Base-by-base conservation (phyloP, 305 asterid species). In the Rubia occidens region DNA sequence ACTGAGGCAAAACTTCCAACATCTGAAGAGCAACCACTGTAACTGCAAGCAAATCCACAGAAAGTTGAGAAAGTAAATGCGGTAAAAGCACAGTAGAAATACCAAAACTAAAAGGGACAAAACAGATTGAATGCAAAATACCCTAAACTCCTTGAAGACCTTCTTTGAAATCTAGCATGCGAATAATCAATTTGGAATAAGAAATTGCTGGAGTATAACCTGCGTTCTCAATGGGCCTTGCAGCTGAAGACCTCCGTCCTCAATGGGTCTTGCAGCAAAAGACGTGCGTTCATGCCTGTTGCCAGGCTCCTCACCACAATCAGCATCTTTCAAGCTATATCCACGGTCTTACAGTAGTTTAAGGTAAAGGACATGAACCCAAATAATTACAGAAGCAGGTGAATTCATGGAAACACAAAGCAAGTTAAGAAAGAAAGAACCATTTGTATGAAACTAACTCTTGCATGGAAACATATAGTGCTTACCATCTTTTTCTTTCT, bases 281-380 rank as follows among this genome's bases (percentile, higher is more conserved):
- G 44, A 77, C 72, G 77, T 75, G 24, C 70, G 66, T 59, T 76
- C 90, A 75, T 79, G 80, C 80, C 78, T 87, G 53, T 77, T 70
- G 63, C 75, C 71, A 49, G 76, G 84, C 80, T 81, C 89, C 77
- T 69, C 60, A 70, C 75, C 74, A 44, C 70, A 74, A 78, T 78
- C 82, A 78, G 66, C 83, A 78, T 83, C 71, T 64, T 74, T 74
- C 29, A 18, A 54, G 71, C 43, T 63, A 62, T 74, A 62, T 51
- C 74, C 85, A 64, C 84, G 90, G 68, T 82, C 99, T 97, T 94
- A 89, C 99, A 94, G 95, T 79, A 94, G 91, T 89, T 87, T 80
- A 94, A 91, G 89, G 99, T 82, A 86, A 90, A 84, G 95, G 93
- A 88, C 83, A 91, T 91, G 95, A 92, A 88, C 96, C 90, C 89